Evolutionary conservation across 768 basidiomycete genomes (phyloP), one percentile per base, ranked within the genome.

Genomic region (Daedalea quercina): DNA sequence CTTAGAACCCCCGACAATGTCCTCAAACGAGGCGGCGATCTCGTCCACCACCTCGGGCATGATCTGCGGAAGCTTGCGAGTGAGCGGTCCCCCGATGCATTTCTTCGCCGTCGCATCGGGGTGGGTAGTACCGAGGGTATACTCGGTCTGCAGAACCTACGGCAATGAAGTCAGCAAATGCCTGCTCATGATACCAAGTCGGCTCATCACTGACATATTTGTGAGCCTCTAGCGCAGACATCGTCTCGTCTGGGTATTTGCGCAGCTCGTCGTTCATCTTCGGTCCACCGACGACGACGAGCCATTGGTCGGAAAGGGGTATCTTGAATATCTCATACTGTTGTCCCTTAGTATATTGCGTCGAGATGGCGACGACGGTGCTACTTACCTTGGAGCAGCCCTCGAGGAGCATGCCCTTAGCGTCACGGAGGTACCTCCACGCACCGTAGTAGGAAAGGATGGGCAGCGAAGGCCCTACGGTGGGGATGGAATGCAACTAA

Each of bases 241-340:
- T 64, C 28, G 69, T 67, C 19, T 76, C 69, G 45, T 78, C 77
- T 3, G 73, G 65, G 19, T 73, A 72, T 53, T 64, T 72, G 34
- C 77, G 72, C 13, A 84, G 63, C 50, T 83, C 81, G 15, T 82
- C 76, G n/a, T 81, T 66, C 34, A 74, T 65, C 25, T 73, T 56
- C 0, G 68, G 65, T 1, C 77, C 73, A 24, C 69, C 69, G 25
- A 76, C 63, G 13, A 82, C 63, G 31, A 77, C 68, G 20, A 73
- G 60, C 79, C 79, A 81, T 51, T 70, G 65, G 43, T 74, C 66
- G 44, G 76, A 61, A 48, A 67, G 67, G 0, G 78, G 65, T 7
- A 80, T 61, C 60, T 74, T 76, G 65, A 78, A 81, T 4, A 61
- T 28, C 12, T 58, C 50, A 1, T 50, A 55, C 57, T 58, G 25